Evolutionary conservation across 192 early-diverging fungal genomes (phyloP), one percentile per base, ranked within the genome.

Genomic region (Podochytrium sp.): DNA sequence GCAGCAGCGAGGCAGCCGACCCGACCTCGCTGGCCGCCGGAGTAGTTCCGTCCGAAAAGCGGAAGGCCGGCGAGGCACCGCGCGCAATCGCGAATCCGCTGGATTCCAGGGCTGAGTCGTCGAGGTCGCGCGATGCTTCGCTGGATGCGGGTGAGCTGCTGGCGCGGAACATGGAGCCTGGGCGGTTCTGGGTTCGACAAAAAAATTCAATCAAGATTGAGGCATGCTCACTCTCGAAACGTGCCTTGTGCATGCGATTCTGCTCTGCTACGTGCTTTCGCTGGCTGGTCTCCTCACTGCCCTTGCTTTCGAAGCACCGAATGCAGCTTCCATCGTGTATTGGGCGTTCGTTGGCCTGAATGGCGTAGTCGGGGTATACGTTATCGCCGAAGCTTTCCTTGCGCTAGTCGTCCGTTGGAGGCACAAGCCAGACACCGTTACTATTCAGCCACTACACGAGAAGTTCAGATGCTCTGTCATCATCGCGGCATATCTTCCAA

Each of bases 401-500:
- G 60, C 60, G 29, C 29, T 62, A 12, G 37, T 62, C 37, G 60
- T 62, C 29, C 60, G 60, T 10, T 7, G 10, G 10, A 6, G 25
- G 10, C 37, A 12, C 32, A 18, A 18, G 60, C 60, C 60, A 7
- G 14, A 62, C 60, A 38, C 14, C 14, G 33, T 18, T 5, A 12
- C 55, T 12, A 10, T 29, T 10, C 20, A 27, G 14, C 23, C 32
- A 12, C 10, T 32, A 7, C 27, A 29, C 32, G 60, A 4, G 37
- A 4, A 35, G 60, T 62, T 34, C 37, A 34, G 29, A 12, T 29
- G 29, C 7, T 34, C 60, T 6, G 16, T 32, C 49, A 56, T 67
- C n/a, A 49, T 67, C 47, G 65, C 52, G 4, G 65, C 65, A 23
- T 67, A 67, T 35, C 29, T 67, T 18, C 65, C 65, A 5, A 67